Conservation (phyloP, 305 asterid species). For the Solanum hybrid region DNA sequence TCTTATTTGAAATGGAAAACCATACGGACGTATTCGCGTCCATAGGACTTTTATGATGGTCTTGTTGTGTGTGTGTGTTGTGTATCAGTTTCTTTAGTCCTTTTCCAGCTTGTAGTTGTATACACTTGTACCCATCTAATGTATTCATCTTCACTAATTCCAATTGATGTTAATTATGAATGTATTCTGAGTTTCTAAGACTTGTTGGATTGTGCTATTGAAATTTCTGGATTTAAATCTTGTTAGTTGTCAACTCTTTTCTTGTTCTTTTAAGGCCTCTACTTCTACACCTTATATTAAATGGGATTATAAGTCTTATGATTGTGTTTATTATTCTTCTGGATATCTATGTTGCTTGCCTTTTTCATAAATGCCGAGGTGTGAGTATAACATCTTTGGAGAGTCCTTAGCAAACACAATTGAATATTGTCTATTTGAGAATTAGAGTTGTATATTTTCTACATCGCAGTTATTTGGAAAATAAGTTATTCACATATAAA, state of each 20-base stretch:
- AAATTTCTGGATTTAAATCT: background rate
- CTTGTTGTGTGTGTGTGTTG: background rate
- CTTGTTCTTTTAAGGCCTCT: background rate
- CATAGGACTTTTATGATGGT: background rate
- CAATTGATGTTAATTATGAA: background rate
- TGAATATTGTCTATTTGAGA: background rate
- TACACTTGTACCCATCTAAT: background rate
- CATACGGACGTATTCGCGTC: background rate
- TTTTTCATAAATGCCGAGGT: background rate
- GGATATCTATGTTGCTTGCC: background rate
- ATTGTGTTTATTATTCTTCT: background rate
- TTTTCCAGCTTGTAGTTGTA: background rate
- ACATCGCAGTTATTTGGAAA: background rate
- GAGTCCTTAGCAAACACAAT: background rate
- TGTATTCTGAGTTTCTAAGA: background rate
- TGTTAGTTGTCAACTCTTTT: background rate
- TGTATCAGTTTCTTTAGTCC: background rate
- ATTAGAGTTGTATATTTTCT: background rate
- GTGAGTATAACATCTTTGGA: background rate
- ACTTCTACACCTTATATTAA: background rate
- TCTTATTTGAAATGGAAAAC: background rate
- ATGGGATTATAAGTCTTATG: background rate
- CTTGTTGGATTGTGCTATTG: background rate
- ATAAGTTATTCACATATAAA: too few species aligned
- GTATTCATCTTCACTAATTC: background rate